Conservation (phyloP, 2,329 filamentous ascomycete species). For the Rhinocladiella similis region DNA sequence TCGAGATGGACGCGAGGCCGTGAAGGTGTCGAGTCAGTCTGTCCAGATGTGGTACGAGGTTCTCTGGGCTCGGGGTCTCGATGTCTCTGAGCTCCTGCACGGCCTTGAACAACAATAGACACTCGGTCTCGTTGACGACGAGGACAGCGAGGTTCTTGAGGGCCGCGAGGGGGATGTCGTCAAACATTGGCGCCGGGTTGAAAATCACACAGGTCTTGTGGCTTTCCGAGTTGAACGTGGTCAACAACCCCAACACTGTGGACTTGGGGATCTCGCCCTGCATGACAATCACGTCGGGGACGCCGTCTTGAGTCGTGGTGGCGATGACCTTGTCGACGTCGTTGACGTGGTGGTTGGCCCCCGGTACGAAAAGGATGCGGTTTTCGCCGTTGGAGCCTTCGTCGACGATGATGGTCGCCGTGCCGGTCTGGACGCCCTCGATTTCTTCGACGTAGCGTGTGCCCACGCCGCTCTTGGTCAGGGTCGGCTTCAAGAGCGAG, state of each 20-base stretch:
- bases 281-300: slow-evolving; percentile 68
- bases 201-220: slow-evolving; percentile 65
- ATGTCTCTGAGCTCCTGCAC: slow-evolving; percentile 28
- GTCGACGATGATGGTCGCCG: slow-evolving; percentile 76
- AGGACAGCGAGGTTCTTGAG: slow-evolving; percentile 73
- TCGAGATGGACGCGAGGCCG: slow-evolving; percentile 62
- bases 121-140: slow-evolving; percentile 89
- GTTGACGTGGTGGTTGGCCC: slow-evolving; percentile 62
- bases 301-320: slow-evolving; percentile 38
- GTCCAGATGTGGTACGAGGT: slow-evolving; percentile 33
- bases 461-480: slow-evolving; percentile 64
- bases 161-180: slow-evolving; percentile 65
- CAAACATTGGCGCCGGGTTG: slow-evolving; percentile 86
- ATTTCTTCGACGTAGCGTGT: slow-evolving; percentile 53
- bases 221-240: slow-evolving; percentile 46
- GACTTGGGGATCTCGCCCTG: slow-evolving; percentile 74
- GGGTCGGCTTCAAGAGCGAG: slow-evolving; percentile 56
- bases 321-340: slow-evolving; percentile 40
- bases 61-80: slow-evolving; percentile 32
- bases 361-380: slow-evolving; percentile 71
- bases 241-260: slow-evolving; percentile 64
- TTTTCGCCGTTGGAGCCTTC: slow-evolving; percentile 69
- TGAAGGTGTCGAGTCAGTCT: slow-evolving; percentile 63
- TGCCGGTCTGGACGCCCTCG: slow-evolving; percentile 59
- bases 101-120: slow-evolving; percentile 65